Percentiles rank a stretch among this genome's conserved stretches.
Conservation (phyloP, 176 grass and related monocot species). For the Cenchrus americanus region DNA sequence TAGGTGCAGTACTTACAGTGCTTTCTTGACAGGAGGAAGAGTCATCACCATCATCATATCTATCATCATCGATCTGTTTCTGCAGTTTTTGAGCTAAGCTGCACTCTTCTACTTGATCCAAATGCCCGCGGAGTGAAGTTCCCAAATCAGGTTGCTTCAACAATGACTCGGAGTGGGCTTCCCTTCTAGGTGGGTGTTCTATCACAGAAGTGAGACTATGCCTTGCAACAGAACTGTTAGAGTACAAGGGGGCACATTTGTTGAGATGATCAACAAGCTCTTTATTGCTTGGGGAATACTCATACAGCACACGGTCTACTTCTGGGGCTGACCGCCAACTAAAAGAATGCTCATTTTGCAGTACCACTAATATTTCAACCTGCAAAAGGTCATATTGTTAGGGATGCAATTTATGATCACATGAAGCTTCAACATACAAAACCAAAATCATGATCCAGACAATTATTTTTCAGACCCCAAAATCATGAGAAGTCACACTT, state of each 20-base stretch:
- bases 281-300: constrained; percentile 67
- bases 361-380: constrained; percentile 84
- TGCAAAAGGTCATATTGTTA: constrained; percentile 44
- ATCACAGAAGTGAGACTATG: constrained; percentile 70
- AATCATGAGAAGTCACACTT: neutral
- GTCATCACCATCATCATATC: constrained; percentile 52
- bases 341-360: constrained; percentile 81
- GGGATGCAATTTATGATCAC: neutral
- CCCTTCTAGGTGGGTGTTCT: constrained; percentile 61
- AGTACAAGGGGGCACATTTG: constrained; percentile 64
- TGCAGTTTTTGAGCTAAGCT: constrained; percentile 73
- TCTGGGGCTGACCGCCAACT: constrained; percentile 93
- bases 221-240: constrained; percentile 60
- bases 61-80: constrained; percentile 71
- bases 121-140: constrained; percentile 59
- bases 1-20: constrained; percentile 38
- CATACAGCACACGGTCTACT: constrained; percentile 61
- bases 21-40: constrained; percentile 47
- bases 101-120: constrained; percentile 60
- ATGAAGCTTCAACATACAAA: constrained; percentile 28
- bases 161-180: constrained; percentile 54
- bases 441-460: constrained; percentile 16
- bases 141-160: constrained; percentile 46
- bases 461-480: neutral
- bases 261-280: constrained; percentile 59